Base-by-base conservation (phyloP, 2,329 filamentous ascomycete species). In the Botrytis fabae region DNA sequence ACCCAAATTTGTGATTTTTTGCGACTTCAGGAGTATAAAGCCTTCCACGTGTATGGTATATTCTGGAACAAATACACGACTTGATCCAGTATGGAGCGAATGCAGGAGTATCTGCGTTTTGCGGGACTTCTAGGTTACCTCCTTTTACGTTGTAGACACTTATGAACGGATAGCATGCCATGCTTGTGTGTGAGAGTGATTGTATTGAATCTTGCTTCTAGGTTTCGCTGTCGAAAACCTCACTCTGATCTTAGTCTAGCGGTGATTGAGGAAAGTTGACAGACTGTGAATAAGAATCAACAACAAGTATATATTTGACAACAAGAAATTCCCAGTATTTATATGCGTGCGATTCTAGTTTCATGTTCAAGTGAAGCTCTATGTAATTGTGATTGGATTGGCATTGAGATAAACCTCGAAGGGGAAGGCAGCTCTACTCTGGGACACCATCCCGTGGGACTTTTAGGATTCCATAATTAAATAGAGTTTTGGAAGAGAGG, bases 1-100 rank as follows among this genome's bases (percentile, higher is more conserved):
- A 57, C n/a, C 51, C 51, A 0, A 0, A 0, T 2, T 3, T 57
- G 7, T 0, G 2, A 9, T 0, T 4, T 54, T 18, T 2, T 2
- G 6, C n/a, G 18, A 18, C 9, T 4, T 18, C 25, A n/a, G n/a
- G n/a, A 18, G n/a, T 57, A 57, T 28, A 57, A 18, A 57, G 4
- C 7, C 2, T n/a, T 18, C 7, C 14, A 32, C 2, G 51, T n/a
- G 51, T 18, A 18, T 28, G 0, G 51, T 2, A 28, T 28, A 28
- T 57, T 57, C 14, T 2, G 18, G 51, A 9, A 32, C n/a, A 9
- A 18, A 18, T 32, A 28, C 51, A 6, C n/a, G 0, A 3, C 7
- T 14, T 8, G 51, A 8, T 2, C 14, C 2, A 4, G 51, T 57
- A 57, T 57, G 51, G n/a, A 57, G 51, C 51, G n/a, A 28, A 57